Base-by-base conservation (phyloP, 2,329 filamentous ascomycete species). In the Phoma sp. region DNA sequence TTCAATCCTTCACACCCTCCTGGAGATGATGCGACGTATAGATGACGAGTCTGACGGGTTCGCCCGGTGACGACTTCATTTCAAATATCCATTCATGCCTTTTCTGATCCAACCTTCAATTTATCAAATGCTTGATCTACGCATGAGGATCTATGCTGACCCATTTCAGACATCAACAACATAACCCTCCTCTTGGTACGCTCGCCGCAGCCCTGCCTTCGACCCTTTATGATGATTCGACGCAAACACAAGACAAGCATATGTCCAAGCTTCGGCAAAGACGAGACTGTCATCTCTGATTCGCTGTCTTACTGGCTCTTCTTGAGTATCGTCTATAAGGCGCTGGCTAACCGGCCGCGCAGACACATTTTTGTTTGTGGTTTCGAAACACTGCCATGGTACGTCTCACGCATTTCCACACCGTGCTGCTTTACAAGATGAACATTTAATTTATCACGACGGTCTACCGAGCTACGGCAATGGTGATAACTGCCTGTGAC, bases 181-280 rank as follows among this genome's bases (percentile, higher is more conserved):
- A 64, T 68, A 17, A 32, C 9, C 12, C 29, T 41, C 10, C 17
- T 39, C n/a, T 43, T 37, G 64, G 65, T 69, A 69, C 58, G 65
- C 63, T 47, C 29, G 32, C 33, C 36, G 7, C 17, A 44, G 35
- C 48, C 39, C 50, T 38, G 15, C 36, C 31, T 25, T 40, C 54
- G 22, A 25, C 43, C 43, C 41, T 49, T 46, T 25, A 86, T 95
- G 91, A 95, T 95, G 91, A 95, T 84, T 82, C 78, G 85, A 92
- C 88, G 85, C 48, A 82, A 81, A 83, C 84, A 82, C 77, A 88
- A 86, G 91, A 96, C 92, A 96, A 96, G 91, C 91, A 96, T 96
- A 96, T 96, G 91, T 96, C 92, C 84, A 88, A 96, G 92, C 86
- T 83, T 80, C 67, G 67, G 72, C 72, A 77, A 82, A 74, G 83